These are phyloP conservation scores for Fusarium denticulatum DNA, from an alignment of 2,329 filamentous ascomycete genomes.

Conservation along the genomic window DNA sequence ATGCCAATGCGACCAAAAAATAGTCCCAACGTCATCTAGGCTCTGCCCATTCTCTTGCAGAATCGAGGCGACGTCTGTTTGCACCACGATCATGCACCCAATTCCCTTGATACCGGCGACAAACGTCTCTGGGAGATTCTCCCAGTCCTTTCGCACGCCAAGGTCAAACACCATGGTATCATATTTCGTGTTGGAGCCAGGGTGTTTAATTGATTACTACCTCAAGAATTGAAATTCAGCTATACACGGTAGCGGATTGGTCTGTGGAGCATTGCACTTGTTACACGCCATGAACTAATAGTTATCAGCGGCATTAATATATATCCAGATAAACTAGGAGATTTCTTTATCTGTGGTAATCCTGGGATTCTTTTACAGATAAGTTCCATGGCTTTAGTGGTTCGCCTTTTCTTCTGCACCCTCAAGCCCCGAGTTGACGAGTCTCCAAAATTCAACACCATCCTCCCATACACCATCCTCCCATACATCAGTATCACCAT, in stretches of 20 bases:
- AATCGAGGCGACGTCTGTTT: neutral
- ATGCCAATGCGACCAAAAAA: neutral
- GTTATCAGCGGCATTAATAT: neutral
- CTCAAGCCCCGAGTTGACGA: fast-evolving
- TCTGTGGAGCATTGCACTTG: neutral
- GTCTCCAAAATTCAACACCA: neutral
- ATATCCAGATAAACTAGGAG: neutral
- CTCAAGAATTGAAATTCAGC: neutral
- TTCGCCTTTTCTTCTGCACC: fast-evolving
- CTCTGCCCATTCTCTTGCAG: neutral
- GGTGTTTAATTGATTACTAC: neutral
- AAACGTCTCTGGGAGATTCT: neutral
- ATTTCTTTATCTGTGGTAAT: fast-evolving
- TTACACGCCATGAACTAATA: fast-evolving
- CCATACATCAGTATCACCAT: neutral
- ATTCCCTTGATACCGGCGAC: neutral
- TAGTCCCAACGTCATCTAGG: neutral
- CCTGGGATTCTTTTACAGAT: fast-evolving
- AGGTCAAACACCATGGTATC: neutral
- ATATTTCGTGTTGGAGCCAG: neutral
- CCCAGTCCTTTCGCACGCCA: neutral
- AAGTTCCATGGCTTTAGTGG: fast-evolving
- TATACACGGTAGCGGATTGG: neutral
- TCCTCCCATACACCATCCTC: neutral
- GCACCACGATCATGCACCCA: neutral